Evolutionary conservation across 371 early-diverging fungal species (phyloP), one percentile per base, ranked within the genome.

Genomic region (Mucor velutinosus): DNA sequence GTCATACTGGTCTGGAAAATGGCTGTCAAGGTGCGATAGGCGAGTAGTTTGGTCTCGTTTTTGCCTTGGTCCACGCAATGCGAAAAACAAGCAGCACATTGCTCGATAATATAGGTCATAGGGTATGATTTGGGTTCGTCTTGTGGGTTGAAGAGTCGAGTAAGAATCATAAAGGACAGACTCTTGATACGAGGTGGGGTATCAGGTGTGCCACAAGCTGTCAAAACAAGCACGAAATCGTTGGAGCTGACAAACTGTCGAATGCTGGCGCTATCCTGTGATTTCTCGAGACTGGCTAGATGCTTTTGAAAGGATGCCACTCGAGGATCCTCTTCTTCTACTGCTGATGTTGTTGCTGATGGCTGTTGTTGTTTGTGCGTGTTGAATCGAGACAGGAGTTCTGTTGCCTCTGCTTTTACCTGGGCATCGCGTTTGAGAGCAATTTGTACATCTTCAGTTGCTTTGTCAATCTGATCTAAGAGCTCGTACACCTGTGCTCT

Each of bases 1-100:
- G 83, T 67, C 74, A 84, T 75, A 51, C 81, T 81, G 2, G 86
- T 81, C 51, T 91, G 88, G 51, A 93, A 89, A 23, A 93, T 69
- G 1, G 88, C 82, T 15, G 77, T 69, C 14, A 94, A 67, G 1
- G 92, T 87, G 23, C 78, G 80, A 64, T 90, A 87, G 0, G 84
- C 86, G 1, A 82, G 61, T 35, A 79, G 59, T 43, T 81, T 77
- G 27, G 79, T 71, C 0, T 65, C 72, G n/a, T 77, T 81, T 59
- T 76, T 79, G 4, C 83, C 83, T 21, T 76, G 68, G 55, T 77
- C 83, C 6, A 84, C 49, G 57, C 81, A 79, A 30, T 76, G 69
- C 15, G 73, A 63, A 39, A 86, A 85, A 47, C 79, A 76, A 7
- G 70, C 71, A 12, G 77, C 81, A 27, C 79, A 76, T 12, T 79